Conservation (phyloP, 2,329 filamentous ascomycete genomes). For the Epichloe coenophiala region DNA sequence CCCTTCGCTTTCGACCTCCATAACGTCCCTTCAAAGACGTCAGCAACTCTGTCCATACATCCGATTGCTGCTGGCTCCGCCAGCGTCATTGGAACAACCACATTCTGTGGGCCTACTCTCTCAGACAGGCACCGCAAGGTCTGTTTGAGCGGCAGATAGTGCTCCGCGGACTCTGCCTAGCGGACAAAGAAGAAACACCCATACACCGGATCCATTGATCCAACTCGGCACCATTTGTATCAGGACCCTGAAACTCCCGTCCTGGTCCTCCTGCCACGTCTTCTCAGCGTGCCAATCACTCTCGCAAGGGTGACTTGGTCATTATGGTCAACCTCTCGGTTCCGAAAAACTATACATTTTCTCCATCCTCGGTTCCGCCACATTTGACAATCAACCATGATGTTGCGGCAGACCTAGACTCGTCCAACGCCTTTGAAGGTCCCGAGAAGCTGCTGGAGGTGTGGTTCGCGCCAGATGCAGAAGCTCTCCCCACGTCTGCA, state of each 20-base stretch:
- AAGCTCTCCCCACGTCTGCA: conserved; percentile 55
- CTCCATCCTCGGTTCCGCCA: conserved; percentile 69
- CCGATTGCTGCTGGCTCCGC: conserved; percentile 73
- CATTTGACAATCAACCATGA: conserved; percentile 95
- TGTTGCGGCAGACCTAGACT: conserved; percentile 84
- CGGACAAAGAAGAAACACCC: conserved; percentile 14
- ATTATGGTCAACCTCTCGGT: conserved; percentile 71
- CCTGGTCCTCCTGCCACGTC: background rate
- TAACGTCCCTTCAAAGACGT: conserved; percentile 70
- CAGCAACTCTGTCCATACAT: conserved; percentile 23
- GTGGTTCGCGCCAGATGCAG: conserved; percentile 80
- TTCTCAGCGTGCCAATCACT: background rate
- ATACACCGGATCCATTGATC: background rate
- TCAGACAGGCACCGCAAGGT: conserved; percentile 86
- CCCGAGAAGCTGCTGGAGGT: conserved; percentile 97
- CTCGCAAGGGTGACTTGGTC: background rate
- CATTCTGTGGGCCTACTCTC: conserved; percentile 90
- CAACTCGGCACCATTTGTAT: background rate
- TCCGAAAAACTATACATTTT: conserved; percentile 69
- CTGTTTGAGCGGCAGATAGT: conserved; percentile 97
- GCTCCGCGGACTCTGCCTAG: conserved; percentile 60
- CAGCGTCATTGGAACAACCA: conserved; percentile 51
- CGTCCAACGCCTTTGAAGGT: conserved; percentile 91
- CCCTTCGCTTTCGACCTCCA: conserved; percentile 75
- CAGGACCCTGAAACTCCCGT: background rate